A percentile compares a stretch with the other conserved stretches of the same genome.
These are phyloP conservation scores for Adansonia gregorii DNA, from an alignment of 441 rosid genomes.

Conservation along the genomic window DNA sequence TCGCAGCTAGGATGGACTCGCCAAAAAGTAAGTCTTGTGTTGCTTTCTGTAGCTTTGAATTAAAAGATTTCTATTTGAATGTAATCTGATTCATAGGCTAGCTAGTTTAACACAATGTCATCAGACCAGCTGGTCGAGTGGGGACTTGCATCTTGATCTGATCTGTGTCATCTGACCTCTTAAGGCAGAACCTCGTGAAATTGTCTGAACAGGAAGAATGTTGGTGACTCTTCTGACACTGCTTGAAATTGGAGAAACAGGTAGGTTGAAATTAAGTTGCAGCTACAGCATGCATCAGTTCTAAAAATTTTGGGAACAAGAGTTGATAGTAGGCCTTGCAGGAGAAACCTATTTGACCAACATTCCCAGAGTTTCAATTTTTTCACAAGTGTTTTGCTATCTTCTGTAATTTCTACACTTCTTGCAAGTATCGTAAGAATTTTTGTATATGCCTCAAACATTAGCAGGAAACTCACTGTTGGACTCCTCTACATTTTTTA, in stretches of 20 bases:
- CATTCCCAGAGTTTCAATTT: neutral
- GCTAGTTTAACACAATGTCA: conserved; percentile 31
- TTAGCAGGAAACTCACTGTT: neutral
- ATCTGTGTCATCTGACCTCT: conserved; percentile 25
- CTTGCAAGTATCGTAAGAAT: neutral
- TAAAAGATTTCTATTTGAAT: conserved; percentile 21
- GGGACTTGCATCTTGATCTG: conserved; percentile 30
- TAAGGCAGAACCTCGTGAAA: conserved; percentile 27
- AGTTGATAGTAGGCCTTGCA: conserved; percentile 11
- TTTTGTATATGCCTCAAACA: neutral
- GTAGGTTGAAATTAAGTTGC: conserved; percentile 20
- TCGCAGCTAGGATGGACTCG: conserved; percentile 64
- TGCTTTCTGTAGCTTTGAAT: neutral
- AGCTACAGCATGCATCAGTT: neutral
- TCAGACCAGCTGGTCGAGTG: conserved; percentile 29
- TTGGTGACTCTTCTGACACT: conserved; percentile 23
- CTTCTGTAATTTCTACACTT: neutral
- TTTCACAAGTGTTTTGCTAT: neutral
- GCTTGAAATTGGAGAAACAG: conserved; percentile 21
- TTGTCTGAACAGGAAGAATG: conserved; percentile 26
- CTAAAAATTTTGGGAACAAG: conserved; percentile 10
- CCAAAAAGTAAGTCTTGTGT: conserved; percentile 54
- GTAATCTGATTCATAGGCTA: conserved; percentile 27
- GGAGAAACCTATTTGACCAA: conserved; percentile 9
- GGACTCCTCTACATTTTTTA: neutral